These are phyloP conservation scores for Hyphopichia burtonii DNA, from an alignment of 1,139 yeast species.

Conservation along the genomic window DNA sequence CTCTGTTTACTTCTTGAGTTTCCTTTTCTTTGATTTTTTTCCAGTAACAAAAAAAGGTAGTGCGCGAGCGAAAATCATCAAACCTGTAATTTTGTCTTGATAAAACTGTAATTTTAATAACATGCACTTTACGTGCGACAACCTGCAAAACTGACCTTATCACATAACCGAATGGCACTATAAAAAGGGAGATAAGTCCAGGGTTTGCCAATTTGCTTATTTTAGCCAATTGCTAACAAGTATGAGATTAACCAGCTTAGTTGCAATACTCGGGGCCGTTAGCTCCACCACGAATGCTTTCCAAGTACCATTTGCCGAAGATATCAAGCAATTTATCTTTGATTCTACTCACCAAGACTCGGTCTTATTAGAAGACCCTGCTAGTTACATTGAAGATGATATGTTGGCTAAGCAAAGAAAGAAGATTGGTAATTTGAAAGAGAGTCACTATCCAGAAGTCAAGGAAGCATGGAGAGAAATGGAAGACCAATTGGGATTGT, in stretches of 20 bases:
- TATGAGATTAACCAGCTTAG: constrained; percentile 5
- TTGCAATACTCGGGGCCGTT: constrained; percentile 4
- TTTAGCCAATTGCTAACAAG: neutral
- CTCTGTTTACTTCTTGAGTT: no score
- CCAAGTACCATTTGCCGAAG: constrained; percentile 5
- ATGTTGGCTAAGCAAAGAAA: constrained; percentile 8
- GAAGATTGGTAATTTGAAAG: constrained; percentile 5
- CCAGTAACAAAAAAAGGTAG: no score
- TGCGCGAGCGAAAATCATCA: no score
- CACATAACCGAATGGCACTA: neutral
- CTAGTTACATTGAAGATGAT: constrained; percentile 5
- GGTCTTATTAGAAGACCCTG: constrained; percentile 1
- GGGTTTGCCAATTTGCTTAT: neutral
- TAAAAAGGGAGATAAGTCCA: neutral
- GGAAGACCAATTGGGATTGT: constrained; percentile 15
- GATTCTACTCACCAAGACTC: constrained; percentile 3
- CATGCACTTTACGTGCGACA: neutral
- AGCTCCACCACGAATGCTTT: constrained; percentile 5
- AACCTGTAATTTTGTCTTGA: no score
- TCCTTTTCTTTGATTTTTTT: no score
- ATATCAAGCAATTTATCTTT: constrained; percentile 7
- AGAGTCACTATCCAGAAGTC: constrained; percentile 8
- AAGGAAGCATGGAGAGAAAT: constrained; percentile 27
- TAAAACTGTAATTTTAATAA: neutral
- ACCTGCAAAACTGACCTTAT: neutral